Percentiles rank a stretch among this genome's conserved stretches.
Evolutionary conservation across 345 rosid genomes (phyloP).

Genomic region (Alliaria petiolata): DNA sequence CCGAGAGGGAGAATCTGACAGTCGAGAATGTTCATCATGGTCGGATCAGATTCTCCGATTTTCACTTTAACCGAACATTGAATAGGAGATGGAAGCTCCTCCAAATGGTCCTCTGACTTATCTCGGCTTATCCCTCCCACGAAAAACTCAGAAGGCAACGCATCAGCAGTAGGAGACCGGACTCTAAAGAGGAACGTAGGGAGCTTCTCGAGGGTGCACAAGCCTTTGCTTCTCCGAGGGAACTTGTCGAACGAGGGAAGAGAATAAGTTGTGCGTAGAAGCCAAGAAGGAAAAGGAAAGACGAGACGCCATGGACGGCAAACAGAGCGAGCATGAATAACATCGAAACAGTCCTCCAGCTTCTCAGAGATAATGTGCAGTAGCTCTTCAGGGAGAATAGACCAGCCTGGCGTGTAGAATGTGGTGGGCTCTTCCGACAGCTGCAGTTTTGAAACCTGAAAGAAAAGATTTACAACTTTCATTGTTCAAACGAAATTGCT

Average conservation of each 20-base stretch:
- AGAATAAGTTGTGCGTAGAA: neutral
- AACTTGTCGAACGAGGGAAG: neutral
- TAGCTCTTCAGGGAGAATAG: neutral
- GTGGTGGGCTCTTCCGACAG: neutral
- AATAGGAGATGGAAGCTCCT: neutral
- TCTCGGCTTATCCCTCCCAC: neutral
- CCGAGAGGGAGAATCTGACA: neutral
- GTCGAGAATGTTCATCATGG: neutral
- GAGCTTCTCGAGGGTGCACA: neutral
- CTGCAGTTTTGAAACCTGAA: neutral
- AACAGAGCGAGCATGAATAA: neutral
- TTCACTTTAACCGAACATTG: neutral
- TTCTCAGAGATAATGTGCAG: neutral
- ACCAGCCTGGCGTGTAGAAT: neutral
- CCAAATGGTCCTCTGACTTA: neutral
- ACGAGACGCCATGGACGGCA: neutral
- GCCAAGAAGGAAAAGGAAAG: neutral
- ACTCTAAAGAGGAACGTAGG: neutral
- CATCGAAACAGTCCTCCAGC: neutral
- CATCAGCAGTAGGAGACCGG: neutral
- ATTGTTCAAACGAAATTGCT: too few species aligned
- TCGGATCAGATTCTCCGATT: neutral
- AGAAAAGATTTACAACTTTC: neutral
- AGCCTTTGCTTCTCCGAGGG: neutral
- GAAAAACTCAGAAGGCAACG: neutral